Conservation (phyloP, 78 protist species). For the Pelomyxa schiedti region DNA sequence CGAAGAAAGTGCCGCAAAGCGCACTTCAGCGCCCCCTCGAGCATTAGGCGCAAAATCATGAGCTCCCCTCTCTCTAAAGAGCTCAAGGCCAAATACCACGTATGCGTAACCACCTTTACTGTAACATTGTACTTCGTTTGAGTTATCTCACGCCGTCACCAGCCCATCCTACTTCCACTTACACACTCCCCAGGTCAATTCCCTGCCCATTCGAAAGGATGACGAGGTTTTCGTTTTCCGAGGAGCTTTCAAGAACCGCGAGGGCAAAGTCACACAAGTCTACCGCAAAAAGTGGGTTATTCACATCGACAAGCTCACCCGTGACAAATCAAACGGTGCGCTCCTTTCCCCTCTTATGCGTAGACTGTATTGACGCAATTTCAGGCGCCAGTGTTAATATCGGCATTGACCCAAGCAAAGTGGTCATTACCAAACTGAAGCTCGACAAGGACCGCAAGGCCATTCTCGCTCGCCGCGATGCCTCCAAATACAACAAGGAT, state of each 20-base stretch:
- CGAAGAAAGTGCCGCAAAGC: conserved; percentile 95
- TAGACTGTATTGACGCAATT: too few relatives aligned
- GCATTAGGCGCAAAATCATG: conserved; percentile 84
- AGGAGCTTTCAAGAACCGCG: conserved; percentile 76
- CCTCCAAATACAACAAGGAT: conserved; percentile 23
- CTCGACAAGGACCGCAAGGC: conserved; percentile 87
- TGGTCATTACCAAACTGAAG: conserved; percentile 86
- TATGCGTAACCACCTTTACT: too few relatives aligned
- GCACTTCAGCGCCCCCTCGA: conserved; percentile 96
- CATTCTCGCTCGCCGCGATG: conserved; percentile 74
- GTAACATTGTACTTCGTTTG: neutral
- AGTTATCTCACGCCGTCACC: neutral
- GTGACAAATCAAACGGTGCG: conserved; percentile 93
- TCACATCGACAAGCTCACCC: conserved; percentile 81
- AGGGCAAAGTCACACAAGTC: conserved; percentile 79
- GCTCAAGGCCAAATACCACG: conserved; percentile 87
- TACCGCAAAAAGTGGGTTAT: conserved; percentile 90
- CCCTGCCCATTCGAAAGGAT: conserved; percentile 97
- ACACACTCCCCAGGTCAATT: conserved; percentile 42
- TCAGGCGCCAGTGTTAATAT: conserved; percentile 47
- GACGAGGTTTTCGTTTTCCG: conserved; percentile 92
- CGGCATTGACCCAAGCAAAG: conserved; percentile 75
- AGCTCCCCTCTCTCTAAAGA: conserved; percentile 90
- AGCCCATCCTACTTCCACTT: neutral
- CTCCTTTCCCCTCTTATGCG: too few relatives aligned